These are phyloP conservation scores for Brasilioporus rufonigricans DNA, from an alignment of 768 basidiomycete genomes.

Conservation along the genomic window DNA sequence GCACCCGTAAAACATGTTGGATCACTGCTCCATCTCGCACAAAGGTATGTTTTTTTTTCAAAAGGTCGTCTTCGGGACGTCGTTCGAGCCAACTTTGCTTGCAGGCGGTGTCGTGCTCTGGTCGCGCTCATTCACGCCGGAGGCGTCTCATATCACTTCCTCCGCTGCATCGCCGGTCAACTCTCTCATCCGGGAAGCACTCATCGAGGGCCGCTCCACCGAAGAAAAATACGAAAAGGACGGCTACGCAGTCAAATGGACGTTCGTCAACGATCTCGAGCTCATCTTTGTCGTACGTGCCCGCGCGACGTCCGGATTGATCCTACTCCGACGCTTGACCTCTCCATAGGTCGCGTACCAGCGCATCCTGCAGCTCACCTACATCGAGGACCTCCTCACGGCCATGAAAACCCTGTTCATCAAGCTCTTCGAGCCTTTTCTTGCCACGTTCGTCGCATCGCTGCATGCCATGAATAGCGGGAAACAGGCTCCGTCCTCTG, in stretches of 20 bases:
- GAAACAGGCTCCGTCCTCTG: slow-evolving; percentile 35
- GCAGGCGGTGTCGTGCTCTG: slow-evolving; percentile 90
- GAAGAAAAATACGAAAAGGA: slow-evolving; percentile 91
- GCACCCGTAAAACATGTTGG: slow-evolving; percentile 70
- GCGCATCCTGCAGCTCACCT: slow-evolving; percentile 90
- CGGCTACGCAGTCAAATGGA: slow-evolving; percentile 93
- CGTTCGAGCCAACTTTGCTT: slow-evolving; percentile 4
- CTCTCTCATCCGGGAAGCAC: slow-evolving; percentile 82
- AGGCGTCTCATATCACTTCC: slow-evolving; percentile 64
- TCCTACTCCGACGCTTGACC: neutral
- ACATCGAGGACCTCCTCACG: slow-evolving; percentile 83
- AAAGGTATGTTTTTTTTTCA: slow-evolving; percentile 57
- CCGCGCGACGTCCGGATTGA: too few relatives aligned
- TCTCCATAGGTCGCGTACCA: slow-evolving; percentile 84
- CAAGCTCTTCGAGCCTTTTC: slow-evolving; percentile 80
- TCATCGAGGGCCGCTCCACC: slow-evolving; percentile 84
- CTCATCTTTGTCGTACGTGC: slow-evolving; percentile 90
- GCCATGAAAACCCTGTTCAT: slow-evolving; percentile 84
- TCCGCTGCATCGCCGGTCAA: slow-evolving; percentile 83
- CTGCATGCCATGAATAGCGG: slow-evolving; percentile 59
- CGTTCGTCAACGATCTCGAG: slow-evolving; percentile 91
- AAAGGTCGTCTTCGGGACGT: neutral
- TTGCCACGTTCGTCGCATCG: slow-evolving; percentile 81
- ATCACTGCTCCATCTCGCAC: slow-evolving; percentile 94
- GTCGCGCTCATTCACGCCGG: slow-evolving; percentile 93